Evolutionary conservation across 257 asterid species (phyloP).

Genomic region (Plantago major): DNA sequence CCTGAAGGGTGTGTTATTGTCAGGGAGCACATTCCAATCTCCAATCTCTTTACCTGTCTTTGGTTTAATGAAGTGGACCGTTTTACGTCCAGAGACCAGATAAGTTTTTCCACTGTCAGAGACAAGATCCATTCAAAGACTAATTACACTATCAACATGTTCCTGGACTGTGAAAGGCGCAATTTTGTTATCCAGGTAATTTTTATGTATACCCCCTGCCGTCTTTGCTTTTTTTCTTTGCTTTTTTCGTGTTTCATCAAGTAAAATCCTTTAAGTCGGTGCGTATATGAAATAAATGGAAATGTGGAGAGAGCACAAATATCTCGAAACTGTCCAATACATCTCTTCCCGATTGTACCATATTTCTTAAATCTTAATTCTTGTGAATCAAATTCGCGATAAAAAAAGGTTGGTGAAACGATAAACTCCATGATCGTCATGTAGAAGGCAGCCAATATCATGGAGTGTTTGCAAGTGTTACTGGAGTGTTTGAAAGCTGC

Average conservation of each 20-base stretch:
- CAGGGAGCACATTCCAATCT: conserved; percentile 78
- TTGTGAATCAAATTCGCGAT: neutral
- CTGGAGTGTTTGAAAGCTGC: too few relatives aligned
- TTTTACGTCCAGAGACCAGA: conserved; percentile 89
- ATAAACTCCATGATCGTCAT: neutral
- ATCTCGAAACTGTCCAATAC: too few relatives aligned
- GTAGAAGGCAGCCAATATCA: neutral
- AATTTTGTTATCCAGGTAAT: conserved; percentile 89
- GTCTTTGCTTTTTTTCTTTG: neutral
- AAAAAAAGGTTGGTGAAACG: neutral
- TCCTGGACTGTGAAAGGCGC: conserved; percentile 89
- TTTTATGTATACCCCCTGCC: neutral
- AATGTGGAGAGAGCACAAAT: too few relatives aligned
- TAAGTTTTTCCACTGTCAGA: conserved; percentile 86
- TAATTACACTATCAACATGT: conserved; percentile 76
- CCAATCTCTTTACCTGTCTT: conserved; percentile 87
- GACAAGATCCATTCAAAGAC: conserved; percentile 74
- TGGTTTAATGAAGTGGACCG: conserved; percentile 97
- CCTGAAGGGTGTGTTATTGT: conserved; percentile 95
- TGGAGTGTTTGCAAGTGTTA: neutral
- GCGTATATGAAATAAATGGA: too few relatives aligned
- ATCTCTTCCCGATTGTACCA: neutral
- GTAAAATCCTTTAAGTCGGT: neutral
- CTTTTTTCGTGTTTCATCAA: neutral
- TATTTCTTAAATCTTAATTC: too few relatives aligned